phyloP scores from a whole-genome alignment of 768 basidiomycete genomes.

The Trametopsis cervina region DNA sequence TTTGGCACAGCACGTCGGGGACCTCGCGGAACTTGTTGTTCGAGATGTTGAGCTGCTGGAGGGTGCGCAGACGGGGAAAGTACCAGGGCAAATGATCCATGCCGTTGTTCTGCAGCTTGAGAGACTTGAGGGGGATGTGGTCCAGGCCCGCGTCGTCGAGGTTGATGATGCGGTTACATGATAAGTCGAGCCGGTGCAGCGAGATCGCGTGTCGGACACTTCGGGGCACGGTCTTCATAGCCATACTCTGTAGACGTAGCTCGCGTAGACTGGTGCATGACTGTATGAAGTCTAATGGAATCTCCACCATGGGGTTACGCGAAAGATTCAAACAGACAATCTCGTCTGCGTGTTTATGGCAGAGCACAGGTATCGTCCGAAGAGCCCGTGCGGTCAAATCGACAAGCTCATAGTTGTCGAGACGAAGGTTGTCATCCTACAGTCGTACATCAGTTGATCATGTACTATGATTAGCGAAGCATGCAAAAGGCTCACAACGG shows the following conservation, averaged over 20 bases:
- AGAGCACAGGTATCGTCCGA: constrained; percentile 80
- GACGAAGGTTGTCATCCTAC: constrained; percentile 68
- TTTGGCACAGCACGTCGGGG: constrained; percentile 67
- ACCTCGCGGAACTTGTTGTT: constrained; percentile 87
- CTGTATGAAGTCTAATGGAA: constrained; percentile 95
- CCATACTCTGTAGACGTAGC: constrained; percentile 84
- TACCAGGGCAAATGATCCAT: constrained; percentile 82
- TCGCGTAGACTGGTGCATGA: constrained; percentile 78
- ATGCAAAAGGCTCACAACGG: constrained; percentile 39
- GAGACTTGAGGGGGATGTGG: constrained; percentile 57
- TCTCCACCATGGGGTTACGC: constrained; percentile 91
- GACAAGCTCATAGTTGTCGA: constrained; percentile 68
- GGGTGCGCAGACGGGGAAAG: constrained; percentile 64
- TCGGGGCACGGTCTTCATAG: constrained; percentile 88
- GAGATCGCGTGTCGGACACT: constrained; percentile 70
- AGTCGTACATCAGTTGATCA: constrained; percentile 5
- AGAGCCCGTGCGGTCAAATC: constrained; percentile 78
- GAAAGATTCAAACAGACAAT: constrained; percentile 86
- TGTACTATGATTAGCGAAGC: neutral
- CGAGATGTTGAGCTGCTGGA: constrained; percentile 84
- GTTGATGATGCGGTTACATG: constrained; percentile 85
- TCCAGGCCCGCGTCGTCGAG: constrained; percentile 83
- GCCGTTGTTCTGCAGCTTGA: constrained; percentile 87
- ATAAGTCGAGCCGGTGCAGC: constrained; percentile 78
- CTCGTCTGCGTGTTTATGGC: constrained; percentile 78